phyloP scores from a whole-genome alignment of 73 alveolate genomes.

The Urostyla sp. region DNA sequence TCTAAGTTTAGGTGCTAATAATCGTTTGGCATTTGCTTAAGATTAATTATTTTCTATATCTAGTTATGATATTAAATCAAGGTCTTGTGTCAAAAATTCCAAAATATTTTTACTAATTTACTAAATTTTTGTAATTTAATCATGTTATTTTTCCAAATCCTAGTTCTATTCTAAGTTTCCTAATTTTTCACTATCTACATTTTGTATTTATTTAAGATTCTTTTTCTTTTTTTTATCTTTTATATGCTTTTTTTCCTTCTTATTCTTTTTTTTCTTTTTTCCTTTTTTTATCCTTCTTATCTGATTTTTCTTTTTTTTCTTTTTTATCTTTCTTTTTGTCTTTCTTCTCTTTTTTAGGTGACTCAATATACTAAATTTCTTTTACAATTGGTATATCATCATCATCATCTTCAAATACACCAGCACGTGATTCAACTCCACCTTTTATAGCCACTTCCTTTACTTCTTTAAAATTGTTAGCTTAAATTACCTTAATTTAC shows the following conservation, averaged over 20 bases:
- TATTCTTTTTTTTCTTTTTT: slow-evolving; percentile 6
- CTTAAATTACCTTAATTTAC: not conserved
- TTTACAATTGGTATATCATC: slow-evolving; percentile 48
- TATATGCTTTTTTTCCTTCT: not conserved
- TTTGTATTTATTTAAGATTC: no score
- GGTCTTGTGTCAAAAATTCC: no score
- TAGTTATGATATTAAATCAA: no score
- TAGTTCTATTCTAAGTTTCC: no score
- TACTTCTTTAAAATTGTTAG: no score
- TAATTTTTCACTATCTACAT: no score
- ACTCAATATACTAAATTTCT: slow-evolving; percentile 30
- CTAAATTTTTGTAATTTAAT: no score
- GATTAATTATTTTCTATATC: no score
- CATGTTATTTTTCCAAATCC: no score
- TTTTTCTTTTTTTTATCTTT: not conserved
- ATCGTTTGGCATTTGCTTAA: no score
- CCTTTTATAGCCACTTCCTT: not conserved
- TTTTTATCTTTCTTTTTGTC: slow-evolving; percentile 22
- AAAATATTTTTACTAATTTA: no score
- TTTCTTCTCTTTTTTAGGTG: slow-evolving; percentile 22
- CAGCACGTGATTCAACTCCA: slow-evolving; percentile 36
- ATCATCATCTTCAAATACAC: slow-evolving; percentile 41
- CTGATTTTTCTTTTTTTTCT: slow-evolving; percentile 12
- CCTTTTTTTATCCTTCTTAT: slow-evolving; percentile 20
- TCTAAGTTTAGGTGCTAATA: no score